These are phyloP conservation scores for Exophiala xenobiotica DNA, from an alignment of 2,329 filamentous ascomycete species.

Conservation along the genomic window DNA sequence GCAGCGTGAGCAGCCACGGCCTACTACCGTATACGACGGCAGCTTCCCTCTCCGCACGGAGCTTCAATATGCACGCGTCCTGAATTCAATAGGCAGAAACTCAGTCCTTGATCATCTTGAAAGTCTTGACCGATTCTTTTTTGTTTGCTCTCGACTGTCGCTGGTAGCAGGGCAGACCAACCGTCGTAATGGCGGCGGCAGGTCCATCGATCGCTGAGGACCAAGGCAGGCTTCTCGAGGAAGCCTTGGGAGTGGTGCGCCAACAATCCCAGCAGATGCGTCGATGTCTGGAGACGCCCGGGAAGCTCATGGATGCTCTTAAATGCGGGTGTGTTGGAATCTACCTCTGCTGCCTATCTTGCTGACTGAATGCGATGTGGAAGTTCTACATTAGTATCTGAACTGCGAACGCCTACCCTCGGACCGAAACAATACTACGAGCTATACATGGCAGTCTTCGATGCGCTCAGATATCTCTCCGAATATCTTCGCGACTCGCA, in stretches of 20 bases:
- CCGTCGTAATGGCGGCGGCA: constrained; percentile 28
- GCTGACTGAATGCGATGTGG: constrained; percentile 30
- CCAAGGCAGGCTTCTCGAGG: constrained; percentile 89
- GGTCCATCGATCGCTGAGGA: constrained; percentile 64
- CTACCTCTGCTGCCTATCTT: constrained; percentile 8
- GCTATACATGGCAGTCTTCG: constrained; percentile 98
- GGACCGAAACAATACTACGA: constrained; percentile 99
- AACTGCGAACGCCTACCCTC: constrained; percentile 91
- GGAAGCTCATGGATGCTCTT: constrained; percentile 98
- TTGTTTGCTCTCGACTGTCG: neutral
- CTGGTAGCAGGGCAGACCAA: constrained; percentile 15
- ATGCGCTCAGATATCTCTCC: constrained; percentile 92
- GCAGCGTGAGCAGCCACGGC: too few species aligned
- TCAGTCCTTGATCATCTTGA: neutral
- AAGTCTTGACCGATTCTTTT: neutral
- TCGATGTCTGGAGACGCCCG: constrained; percentile 92
- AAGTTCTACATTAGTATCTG: constrained; percentile 97
- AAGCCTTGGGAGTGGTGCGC: constrained; percentile 92
- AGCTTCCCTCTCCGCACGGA: too few species aligned
- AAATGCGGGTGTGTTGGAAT: constrained; percentile 84
- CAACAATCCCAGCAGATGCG: constrained; percentile 97
- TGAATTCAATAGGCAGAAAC: neutral
- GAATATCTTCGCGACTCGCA: constrained; percentile 97
- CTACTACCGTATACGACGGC: too few species aligned
- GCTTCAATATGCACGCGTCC: neutral